Evolutionary conservation across 23 red algal genomes (phyloP), one percentile per base, ranked within the genome.

Genomic region (Agarophyton chilense): DNA sequence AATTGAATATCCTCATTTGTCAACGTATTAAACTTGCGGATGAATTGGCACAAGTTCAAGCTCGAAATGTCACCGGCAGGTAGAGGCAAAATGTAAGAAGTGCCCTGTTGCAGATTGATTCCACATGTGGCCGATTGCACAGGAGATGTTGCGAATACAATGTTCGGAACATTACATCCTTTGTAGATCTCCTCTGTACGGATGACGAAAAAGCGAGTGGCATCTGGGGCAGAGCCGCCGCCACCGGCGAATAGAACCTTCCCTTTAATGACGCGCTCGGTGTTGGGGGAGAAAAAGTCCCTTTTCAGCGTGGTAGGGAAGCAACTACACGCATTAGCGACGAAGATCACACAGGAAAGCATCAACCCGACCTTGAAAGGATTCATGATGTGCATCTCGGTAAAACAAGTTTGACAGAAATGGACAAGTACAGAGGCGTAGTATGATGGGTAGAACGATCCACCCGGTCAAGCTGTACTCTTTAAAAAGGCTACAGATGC

Each of bases 51-150:
- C 25, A 63, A 29, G 35, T 32, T 32, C 0, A 83, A 16, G 4
- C 55, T 26, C 2, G 79, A 56, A 17, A 32, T 45, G 10, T 19
- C 7, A 5, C 0, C 56, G 10, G n/a, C 40, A 11, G 57, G 32
- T 56, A 83, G n/a, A 13, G 79, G 55, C 3, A 83, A 9, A n/a
- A 83, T 42, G 53, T 83, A 83, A 31, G 79, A 65, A 4, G 18
- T 26, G 16, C 61, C 41, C 52, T 2, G 13, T 4, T 66, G 39
- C 14, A 82, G 78, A 11, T 14, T 46, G 52, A 82, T 34, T n/a
- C 78, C 78, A 40, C 78, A 82, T 21, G 78, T 56, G 29, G 78
- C 78, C 2, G 78, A 82, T 26, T 43, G 68, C 1, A 46, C 68
- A 13, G 68, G 68, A 13, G 68, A 74, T 10, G 68, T 74, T n/a